Conservation (phyloP, 2,329 filamentous ascomycete genomes). For the Podosphaera fusca region DNA sequence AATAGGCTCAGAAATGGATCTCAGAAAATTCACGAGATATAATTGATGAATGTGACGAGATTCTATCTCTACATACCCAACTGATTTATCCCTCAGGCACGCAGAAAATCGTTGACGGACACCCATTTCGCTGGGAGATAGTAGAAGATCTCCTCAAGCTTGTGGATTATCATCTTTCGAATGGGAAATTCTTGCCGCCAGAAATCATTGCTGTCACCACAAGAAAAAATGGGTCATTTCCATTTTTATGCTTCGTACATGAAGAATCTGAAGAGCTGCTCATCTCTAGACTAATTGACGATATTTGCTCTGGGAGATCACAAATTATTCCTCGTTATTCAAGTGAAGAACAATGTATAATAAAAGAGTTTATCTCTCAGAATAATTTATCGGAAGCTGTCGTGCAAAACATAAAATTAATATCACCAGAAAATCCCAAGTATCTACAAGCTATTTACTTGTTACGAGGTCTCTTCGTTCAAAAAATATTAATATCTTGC, state of each 20-base stretch:
- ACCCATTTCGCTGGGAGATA: slow-evolving; percentile 18
- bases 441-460: slow-evolving; percentile 19
- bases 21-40: slow-evolving; percentile 23
- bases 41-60: slow-evolving; percentile 25
- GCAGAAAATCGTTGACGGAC: slow-evolving; percentile 18
- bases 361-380: slow-evolving; percentile 1
- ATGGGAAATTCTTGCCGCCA: slow-evolving; percentile 18
- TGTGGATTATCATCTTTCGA: slow-evolving; percentile 13
- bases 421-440: not conserved
- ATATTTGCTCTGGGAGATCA: slow-evolving; percentile 15
- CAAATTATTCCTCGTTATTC: not conserved
- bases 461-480: slow-evolving; percentile 26
- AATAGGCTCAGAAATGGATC: slow-evolving; percentile 21
- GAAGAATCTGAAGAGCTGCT: slow-evolving; percentile 17
- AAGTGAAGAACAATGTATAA: not conserved
- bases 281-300: slow-evolving; percentile 13
- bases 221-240: slow-evolving; percentile 18
- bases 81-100: slow-evolving; percentile 20
- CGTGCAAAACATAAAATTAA: not conserved
- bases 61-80: slow-evolving; percentile 18
- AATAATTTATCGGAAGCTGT: not conserved
- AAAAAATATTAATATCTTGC: slow-evolving; percentile 24
- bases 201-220: slow-evolving; percentile 21
- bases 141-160: slow-evolving; percentile 13
- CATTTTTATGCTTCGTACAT: slow-evolving; percentile 24